phyloP scores from a whole-genome alignment of 345 rosid genomes.

The Lepidium africanum region DNA sequence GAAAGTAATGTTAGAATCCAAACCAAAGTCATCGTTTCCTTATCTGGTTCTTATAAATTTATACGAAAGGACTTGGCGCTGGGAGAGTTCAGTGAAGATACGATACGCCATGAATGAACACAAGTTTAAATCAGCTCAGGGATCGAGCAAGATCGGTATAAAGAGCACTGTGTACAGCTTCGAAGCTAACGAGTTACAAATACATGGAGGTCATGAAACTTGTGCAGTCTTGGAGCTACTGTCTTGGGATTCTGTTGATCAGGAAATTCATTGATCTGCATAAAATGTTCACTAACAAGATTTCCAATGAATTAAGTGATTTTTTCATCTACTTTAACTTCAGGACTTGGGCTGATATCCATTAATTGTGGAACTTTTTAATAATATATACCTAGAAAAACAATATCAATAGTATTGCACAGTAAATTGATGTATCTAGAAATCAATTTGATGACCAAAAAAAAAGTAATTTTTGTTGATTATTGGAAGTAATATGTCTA shows the following conservation, averaged over 20 bases:
- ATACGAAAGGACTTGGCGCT: conserved; percentile 49
- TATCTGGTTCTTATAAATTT: conserved; percentile 39
- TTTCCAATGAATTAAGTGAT: neutral
- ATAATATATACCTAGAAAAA: neutral
- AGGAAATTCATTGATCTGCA: neutral
- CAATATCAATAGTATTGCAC: neutral
- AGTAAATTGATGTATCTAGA: neutral
- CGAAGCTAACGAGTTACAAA: conserved; percentile 38
- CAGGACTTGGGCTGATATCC: neutral
- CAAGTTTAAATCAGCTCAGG: conserved; percentile 25
- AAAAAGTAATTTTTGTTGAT: neutral
- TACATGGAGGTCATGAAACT: conserved; percentile 44
- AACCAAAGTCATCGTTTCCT: conserved; percentile 39
- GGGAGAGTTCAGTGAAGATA: conserved; percentile 56
- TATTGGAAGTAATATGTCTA: neutral
- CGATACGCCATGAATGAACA: conserved; percentile 36
- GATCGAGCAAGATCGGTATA: conserved; percentile 54
- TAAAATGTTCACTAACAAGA: neutral
- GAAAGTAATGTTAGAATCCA: conserved; percentile 35
- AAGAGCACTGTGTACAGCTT: conserved; percentile 35
- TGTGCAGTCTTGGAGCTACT: conserved; percentile 34
- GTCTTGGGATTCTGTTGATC: conserved; percentile 42
- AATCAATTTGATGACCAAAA: neutral
- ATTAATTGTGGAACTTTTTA: neutral
- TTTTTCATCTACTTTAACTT: neutral